Evolutionary conservation across 306 rosid genomes (phyloP), one percentile per base, ranked within the genome.

Genomic region (Cucurbita ficifolia): DNA sequence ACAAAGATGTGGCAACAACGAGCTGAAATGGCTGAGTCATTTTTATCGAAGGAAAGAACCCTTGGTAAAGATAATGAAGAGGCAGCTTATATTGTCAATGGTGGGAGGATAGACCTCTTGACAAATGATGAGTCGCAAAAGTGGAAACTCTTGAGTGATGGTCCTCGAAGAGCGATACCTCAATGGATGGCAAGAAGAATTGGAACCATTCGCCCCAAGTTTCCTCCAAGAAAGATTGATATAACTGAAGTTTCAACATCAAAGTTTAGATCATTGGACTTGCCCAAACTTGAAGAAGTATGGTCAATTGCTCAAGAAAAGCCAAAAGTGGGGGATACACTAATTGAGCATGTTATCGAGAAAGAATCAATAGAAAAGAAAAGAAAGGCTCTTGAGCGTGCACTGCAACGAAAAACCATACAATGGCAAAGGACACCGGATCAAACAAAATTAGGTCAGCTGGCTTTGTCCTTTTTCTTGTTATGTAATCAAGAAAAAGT

Each of bases 181-280:
- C 96, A 85, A 69, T 89, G 96, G 92, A 89, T 87, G 86, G 96
- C 92, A 52, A 81, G 96, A 76, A 85, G 89, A 81, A 89, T 89
- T 63, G 60, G 76, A 36, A 85, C 86, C 10, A 79, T 89, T 76
- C 85, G 89, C 68, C 87, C 88, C 78, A 85, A 76, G 82, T 89
- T 89, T 81, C 92, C 96, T 17, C 96, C 96, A 53, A 85, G 80
- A 82, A 89, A 85, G 80, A 59, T 79, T 70, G 90, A 81, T 79
- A 81, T 82, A 42, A 83, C 87, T 75, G 88, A 87, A 79, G 88
- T 79, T 16, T 79, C 79, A 75, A 68, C 84, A 72, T 89, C 90
- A 72, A 84, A 83, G 53, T 85, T 87, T 84, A 85, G 74, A 85
- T 79, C 87, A 14, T 83, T 87, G 86, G 84, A 85, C 76, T 87